Evolutionary conservation across 139 green algal genomes (phyloP).

Genomic region (Tetradesmus obliquus): DNA sequence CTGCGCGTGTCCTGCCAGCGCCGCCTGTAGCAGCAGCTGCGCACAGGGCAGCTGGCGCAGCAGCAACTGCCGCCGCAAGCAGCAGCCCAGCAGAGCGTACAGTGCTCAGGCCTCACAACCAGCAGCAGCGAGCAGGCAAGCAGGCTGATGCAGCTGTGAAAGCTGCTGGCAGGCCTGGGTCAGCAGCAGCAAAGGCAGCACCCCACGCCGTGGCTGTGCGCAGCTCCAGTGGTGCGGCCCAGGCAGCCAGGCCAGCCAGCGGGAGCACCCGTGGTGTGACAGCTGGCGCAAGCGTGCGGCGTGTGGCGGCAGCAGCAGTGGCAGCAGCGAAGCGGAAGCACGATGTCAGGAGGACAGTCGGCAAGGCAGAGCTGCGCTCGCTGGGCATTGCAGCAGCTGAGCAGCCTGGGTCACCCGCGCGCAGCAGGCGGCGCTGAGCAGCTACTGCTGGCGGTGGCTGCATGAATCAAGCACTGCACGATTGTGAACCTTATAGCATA

Average conservation of each 20-base stretch:
- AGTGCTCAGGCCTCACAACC: constrained; percentile 26
- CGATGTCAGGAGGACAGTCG: not conserved
- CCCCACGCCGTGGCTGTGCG: not conserved
- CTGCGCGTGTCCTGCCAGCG: not conserved
- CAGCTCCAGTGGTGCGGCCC: not conserved
- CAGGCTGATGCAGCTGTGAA: not conserved
- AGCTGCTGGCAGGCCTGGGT: not conserved
- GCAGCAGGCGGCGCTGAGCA: constrained; percentile 1
- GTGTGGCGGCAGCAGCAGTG: constrained; percentile 1
- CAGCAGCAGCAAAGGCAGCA: not conserved
- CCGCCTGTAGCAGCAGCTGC: not conserved
- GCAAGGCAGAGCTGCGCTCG: not conserved
- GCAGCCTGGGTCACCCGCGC: not conserved
- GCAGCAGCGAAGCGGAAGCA: constrained; percentile 6
- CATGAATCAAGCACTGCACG: too few relatives aligned
- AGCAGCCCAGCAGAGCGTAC: not conserved
- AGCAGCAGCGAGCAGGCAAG: constrained; percentile 9
- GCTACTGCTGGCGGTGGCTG: not conserved
- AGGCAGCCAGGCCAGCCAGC: not conserved
- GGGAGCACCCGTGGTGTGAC: not conserved
- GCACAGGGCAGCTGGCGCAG: not conserved
- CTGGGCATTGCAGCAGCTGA: not conserved
- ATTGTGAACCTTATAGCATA: not conserved
- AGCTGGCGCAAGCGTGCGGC: not conserved
- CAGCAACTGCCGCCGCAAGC: not conserved